Evolutionary conservation across 768 basidiomycete species (phyloP), one percentile per base, ranked within the genome.

Genomic region (Mycena indigotica): DNA sequence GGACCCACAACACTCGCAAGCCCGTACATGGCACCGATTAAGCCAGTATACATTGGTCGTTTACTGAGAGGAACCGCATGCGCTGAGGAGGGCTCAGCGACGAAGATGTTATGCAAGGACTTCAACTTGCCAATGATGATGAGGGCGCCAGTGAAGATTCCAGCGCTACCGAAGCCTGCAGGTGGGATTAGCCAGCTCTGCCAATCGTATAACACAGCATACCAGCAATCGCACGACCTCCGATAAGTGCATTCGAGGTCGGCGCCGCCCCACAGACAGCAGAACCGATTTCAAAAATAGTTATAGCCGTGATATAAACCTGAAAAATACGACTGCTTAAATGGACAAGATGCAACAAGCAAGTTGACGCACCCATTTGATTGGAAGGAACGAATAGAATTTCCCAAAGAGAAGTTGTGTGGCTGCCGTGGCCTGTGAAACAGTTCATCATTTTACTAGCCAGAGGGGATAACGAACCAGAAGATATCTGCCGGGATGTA

Each of bases 141-240:
- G 28, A 70, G 53, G 4, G 61, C 63, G 4, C 65, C 63, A 3
- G 57, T 51, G 44, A 60, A 53, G n/a, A 56, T 55, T 25, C 77
- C 78, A 2, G 76, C 73, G 0, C 75, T 78, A 4, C 80, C 80
- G 3, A 78, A 57, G 15, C 81, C 80, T n/a, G n/a, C n/a, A n/a
- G n/a, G n/a, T n/a, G n/a, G n/a, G n/a, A n/a, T n/a, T n/a, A n/a
- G n/a, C n/a, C n/a, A n/a, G n/a, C n/a, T n/a, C n/a, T n/a, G n/a
- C n/a, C n/a, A n/a, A n/a, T n/a, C n/a, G n/a, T n/a, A n/a, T n/a
- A n/a, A n/a, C n/a, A n/a, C n/a, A n/a, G n/a, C n/a, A n/a, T n/a
- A n/a, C n/a, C n/a, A 2, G 75, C 69, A 25, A 81, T 58, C 0
- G 80, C 78, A 23, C 80, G 67, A 12, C 80, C 80, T 44, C 78